Percentiles rank a stretch among this genome's conserved stretches.
Evolutionary conservation across 106 monocot genomes (phyloP).

Genomic region (Dendrobium officinale): DNA sequence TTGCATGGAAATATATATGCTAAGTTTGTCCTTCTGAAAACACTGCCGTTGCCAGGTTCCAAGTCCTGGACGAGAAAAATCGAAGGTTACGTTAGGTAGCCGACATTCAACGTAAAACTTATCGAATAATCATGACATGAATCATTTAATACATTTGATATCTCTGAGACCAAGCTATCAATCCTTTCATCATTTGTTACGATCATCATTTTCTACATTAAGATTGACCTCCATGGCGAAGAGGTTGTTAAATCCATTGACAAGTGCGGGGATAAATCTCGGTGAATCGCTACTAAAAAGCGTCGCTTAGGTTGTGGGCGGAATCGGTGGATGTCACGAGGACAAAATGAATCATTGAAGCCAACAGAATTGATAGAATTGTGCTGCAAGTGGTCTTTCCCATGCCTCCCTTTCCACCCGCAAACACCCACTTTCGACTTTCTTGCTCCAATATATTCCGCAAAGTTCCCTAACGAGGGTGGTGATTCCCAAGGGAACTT

Average conservation of each 20-base stretch:
- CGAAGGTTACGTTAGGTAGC: no score
- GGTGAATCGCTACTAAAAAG: slow-evolving; percentile 96
- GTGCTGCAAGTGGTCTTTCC: slow-evolving; percentile 96
- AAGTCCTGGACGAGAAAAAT: no score
- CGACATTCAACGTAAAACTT: no score
- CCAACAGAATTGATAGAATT: slow-evolving; percentile 73
- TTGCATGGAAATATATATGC: not conserved
- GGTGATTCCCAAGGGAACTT: no score
- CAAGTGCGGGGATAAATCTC: slow-evolving; percentile 74
- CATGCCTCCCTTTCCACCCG: slow-evolving; percentile 91
- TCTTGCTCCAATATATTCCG: slow-evolving; percentile 78
- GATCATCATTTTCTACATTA: slow-evolving; percentile 85
- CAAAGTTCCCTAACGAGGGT: slow-evolving; percentile 37
- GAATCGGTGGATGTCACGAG: slow-evolving; percentile 96
- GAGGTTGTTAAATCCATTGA: slow-evolving; percentile 90
- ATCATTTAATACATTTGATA: slow-evolving; percentile 39
- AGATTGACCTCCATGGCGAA: slow-evolving; percentile 96
- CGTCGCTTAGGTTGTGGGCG: slow-evolving; percentile 96
- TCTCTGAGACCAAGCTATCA: slow-evolving; percentile 74
- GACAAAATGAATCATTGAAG: slow-evolving; percentile 64
- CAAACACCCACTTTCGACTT: slow-evolving; percentile 93
- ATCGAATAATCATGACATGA: no score
- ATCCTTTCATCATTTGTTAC: slow-evolving; percentile 57
- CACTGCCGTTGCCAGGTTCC: no score
- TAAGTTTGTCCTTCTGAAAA: not conserved